phyloP scores from a whole-genome alignment of 257 asterid genomes.

The Anisodus acutangulus region DNA sequence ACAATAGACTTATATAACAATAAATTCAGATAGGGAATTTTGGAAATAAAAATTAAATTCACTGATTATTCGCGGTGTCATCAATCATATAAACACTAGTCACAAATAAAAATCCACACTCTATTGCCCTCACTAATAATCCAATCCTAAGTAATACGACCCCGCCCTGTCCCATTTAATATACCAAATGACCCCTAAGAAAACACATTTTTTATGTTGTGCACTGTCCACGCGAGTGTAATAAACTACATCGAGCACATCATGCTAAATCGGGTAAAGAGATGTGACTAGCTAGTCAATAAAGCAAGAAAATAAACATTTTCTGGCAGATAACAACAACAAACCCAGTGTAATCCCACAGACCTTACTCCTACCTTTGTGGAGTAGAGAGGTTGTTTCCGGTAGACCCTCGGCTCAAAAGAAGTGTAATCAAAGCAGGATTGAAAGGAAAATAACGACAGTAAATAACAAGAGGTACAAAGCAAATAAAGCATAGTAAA shows the following conservation, averaged over 20 bases:
- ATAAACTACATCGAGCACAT: background rate
- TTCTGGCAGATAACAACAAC: background rate
- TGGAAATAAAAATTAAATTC: background rate
- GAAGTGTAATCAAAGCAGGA: no score
- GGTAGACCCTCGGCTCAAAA: no score
- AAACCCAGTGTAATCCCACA: no score
- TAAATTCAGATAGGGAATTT: background rate
- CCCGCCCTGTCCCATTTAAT: background rate
- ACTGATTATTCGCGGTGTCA: background rate
- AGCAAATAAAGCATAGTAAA: no score
- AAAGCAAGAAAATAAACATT: background rate
- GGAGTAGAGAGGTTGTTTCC: no score
- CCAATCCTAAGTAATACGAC: background rate
- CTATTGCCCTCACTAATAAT: background rate
- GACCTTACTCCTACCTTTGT: no score
- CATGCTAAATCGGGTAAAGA: background rate
- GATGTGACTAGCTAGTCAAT: background rate
- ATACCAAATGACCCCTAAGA: slow-evolving; percentile 16
- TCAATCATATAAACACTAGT: slow-evolving; percentile 15
- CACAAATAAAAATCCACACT: background rate
- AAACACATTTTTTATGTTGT: background rate
- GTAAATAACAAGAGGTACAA: no score
- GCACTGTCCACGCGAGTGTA: background rate
- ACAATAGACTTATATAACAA: background rate
- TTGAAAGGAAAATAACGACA: no score